Percentiles rank a stretch among this genome's conserved stretches.
These are phyloP conservation scores for Pyrenochaeta sp. DNA, from an alignment of 2,329 filamentous ascomycete genomes.

Conservation along the genomic window DNA sequence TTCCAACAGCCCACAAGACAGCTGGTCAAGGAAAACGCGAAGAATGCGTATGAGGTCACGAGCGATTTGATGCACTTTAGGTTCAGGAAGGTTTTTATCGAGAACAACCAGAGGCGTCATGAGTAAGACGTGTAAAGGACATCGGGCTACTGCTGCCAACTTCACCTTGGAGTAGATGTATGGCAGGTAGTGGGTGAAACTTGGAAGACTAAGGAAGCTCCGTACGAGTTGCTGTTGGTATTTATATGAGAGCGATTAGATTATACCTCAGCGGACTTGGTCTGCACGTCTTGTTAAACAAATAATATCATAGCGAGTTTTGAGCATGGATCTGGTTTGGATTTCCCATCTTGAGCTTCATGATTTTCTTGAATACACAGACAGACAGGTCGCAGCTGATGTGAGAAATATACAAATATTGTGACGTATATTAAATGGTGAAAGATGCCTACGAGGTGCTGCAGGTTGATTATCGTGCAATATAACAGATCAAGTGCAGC, in stretches of 20 bases:
- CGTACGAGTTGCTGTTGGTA: too few relatives aligned
- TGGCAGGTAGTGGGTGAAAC: neutral
- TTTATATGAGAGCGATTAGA: too few relatives aligned
- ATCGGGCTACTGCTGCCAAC: neutral
- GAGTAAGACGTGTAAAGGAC: conserved; percentile 10
- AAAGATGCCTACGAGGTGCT: neutral
- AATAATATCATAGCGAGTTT: too few relatives aligned
- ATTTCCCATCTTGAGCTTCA: too few relatives aligned
- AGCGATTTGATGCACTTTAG: conserved; percentile 55
- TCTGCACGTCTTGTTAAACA: too few relatives aligned
- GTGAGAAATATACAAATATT: neutral
- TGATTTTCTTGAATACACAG: too few relatives aligned
- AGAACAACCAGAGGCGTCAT: conserved; percentile 35
- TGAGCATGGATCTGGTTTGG: too few relatives aligned
- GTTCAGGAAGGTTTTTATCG: conserved; percentile 59
- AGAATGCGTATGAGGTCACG: conserved; percentile 54
- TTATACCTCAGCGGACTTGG: too few relatives aligned
- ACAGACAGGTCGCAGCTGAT: neutral
- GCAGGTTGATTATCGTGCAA: neutral
- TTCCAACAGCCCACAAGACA: conserved; percentile 70
- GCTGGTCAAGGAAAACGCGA: conserved; percentile 62
- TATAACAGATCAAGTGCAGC: neutral
- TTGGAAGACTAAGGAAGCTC: too few relatives aligned
- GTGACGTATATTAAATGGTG: neutral
- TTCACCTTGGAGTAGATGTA: neutral